These are phyloP conservation scores for Chenopodium suecicum DNA, from an alignment of 148 eudicot species.

Conservation along the genomic window DNA sequence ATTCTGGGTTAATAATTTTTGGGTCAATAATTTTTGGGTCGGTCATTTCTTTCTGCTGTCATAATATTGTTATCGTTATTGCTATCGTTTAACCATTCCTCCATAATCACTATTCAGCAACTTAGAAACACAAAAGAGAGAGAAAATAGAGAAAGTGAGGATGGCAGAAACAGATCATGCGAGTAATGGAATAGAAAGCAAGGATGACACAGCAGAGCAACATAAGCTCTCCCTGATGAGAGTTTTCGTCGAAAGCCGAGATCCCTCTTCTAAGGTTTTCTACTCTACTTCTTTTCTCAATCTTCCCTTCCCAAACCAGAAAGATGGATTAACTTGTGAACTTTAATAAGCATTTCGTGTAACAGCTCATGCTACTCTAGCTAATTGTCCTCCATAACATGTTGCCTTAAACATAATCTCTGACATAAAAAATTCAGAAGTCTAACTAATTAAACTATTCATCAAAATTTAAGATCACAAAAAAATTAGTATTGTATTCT, in stretches of 20 bases:
- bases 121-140: background rate
- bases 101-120: background rate
- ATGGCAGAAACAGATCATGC: conserved; percentile 2
- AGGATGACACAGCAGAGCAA: conserved; percentile 23
- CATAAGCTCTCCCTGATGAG: conserved; percentile 50
- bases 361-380: background rate
- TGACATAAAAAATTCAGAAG: too few relatives aligned
- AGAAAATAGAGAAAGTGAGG: background rate
- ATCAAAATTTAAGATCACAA: background rate
- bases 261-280: conserved; percentile 60
- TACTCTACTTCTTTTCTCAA: background rate
- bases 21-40: too few relatives aligned
- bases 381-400: background rate
- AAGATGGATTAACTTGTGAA: background rate
- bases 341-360: background rate
- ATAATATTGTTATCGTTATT: background rate
- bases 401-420: too few relatives aligned
- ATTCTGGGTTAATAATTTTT: too few relatives aligned
- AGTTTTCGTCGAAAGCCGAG: conserved; percentile 48
- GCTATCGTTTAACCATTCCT: background rate
- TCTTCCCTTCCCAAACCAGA: background rate
- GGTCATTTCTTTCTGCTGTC: background rate
- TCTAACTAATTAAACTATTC: background rate
- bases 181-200: background rate
- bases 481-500: background rate